phyloP scores from a whole-genome alignment of 768 basidiomycete species.

The Butyriboletus loyo region DNA sequence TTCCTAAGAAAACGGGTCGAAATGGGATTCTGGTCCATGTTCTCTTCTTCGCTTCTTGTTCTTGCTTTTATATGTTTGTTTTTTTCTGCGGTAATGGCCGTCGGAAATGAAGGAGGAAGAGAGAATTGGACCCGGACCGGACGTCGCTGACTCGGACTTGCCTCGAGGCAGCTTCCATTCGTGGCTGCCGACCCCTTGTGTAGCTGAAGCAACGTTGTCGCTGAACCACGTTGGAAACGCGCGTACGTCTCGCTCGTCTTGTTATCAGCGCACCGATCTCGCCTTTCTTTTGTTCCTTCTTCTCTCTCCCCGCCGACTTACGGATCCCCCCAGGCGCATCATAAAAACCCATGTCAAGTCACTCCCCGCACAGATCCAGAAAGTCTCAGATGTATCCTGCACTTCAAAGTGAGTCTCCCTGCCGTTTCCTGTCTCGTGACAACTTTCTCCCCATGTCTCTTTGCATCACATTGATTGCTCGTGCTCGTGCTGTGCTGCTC shows the following conservation, averaged over 20 bases:
- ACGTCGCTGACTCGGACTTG: constrained; percentile 7
- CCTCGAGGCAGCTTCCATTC: constrained; percentile 53
- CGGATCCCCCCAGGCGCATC: neutral
- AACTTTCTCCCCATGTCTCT: neutral
- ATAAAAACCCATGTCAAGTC: constrained; percentile 49
- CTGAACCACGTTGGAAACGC: constrained; percentile 65
- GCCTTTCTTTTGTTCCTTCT: constrained; percentile 30
- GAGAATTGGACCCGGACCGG: neutral
- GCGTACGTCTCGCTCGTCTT: constrained; percentile 34
- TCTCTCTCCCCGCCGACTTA: neutral
- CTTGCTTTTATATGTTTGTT: neutral
- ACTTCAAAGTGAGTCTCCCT: constrained; percentile 44
- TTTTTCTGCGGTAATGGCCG: neutral
- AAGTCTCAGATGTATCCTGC: constrained; percentile 47
- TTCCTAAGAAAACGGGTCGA: neutral
- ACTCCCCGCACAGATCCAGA: constrained; percentile 57
- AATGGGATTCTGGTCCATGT: neutral
- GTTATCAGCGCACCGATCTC: constrained; percentile 34
- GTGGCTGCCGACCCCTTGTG: constrained; percentile 34
- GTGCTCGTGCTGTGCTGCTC: neutral
- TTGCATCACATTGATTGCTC: neutral
- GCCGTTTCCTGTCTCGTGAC: constrained; percentile 6
- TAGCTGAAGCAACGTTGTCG: constrained; percentile 37
- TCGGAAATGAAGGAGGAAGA: constrained; percentile 3
- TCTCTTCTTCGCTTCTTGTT: neutral